These are phyloP conservation scores for Globisporangium rhizosaccharum DNA, from an alignment of 352 stramenopile genomes.

Conservation along the genomic window DNA sequence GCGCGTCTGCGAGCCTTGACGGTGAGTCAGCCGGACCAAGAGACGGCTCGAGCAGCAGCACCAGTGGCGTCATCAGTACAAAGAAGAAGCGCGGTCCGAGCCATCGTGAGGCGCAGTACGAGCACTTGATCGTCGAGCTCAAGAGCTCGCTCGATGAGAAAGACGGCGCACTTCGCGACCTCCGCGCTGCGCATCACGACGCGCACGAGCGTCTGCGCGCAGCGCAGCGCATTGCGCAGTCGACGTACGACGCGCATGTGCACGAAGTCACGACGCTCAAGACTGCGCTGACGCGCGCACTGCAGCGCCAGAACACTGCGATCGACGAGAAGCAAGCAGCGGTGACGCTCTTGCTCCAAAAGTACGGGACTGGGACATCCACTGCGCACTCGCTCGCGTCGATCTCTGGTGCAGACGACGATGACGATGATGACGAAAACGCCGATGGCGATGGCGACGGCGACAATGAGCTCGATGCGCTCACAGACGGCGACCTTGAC, in stretches of 20 bases:
- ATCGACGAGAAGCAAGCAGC: constrained; percentile 59
- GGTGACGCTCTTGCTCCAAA: constrained; percentile 40
- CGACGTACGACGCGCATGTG: constrained; percentile 35
- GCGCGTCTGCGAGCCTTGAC: constrained; percentile 4
- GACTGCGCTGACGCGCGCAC: constrained; percentile 29
- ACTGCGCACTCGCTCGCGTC: background rate
- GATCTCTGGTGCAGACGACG: constrained; percentile 1
- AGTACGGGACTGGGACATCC: constrained; percentile 14
- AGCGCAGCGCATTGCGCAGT: constrained; percentile 36
- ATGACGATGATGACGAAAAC: constrained; percentile 1
- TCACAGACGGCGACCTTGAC: constrained; percentile 11
- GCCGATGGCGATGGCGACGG: background rate
- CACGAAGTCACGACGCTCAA: constrained; percentile 40
- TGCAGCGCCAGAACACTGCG: constrained; percentile 37
- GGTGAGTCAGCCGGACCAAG: background rate
- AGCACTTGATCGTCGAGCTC: constrained; percentile 62
- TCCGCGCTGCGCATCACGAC: constrained; percentile 26
- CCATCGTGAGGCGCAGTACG: constrained; percentile 39
- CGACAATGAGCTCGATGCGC: constrained; percentile 1
- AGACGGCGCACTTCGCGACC: constrained; percentile 27
- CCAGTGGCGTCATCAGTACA: background rate
- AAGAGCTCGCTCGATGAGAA: constrained; percentile 50
- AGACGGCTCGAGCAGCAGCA: background rate
- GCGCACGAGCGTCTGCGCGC: constrained; percentile 31
- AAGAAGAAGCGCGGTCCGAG: constrained; percentile 6